phyloP scores from a whole-genome alignment of 441 rosid genomes.

The Theobroma grandiflorum region DNA sequence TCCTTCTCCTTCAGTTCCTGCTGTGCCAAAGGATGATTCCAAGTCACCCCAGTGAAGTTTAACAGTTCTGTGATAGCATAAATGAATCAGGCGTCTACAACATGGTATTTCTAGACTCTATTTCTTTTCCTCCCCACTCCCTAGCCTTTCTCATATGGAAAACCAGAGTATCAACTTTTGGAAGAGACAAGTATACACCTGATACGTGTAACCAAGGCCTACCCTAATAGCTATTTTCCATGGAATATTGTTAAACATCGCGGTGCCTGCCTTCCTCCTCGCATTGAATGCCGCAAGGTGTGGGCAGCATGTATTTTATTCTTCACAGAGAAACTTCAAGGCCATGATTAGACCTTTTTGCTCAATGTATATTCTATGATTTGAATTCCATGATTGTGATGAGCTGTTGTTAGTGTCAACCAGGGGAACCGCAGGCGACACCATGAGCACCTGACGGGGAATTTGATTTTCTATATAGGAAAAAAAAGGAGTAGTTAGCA shows the following conservation, averaged over 20 bases:
- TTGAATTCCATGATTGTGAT: not conserved
- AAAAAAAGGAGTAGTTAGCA: not conserved
- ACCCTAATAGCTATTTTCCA: not conserved
- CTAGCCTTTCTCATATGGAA: not conserved
- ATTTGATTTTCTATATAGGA: not conserved
- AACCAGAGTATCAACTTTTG: not conserved
- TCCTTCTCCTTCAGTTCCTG: conserved; percentile 53
- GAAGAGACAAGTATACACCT: not conserved
- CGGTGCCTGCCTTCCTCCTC: not conserved
- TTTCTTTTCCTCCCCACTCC: not conserved
- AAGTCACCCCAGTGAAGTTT: conserved; percentile 55
- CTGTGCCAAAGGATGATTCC: conserved; percentile 55
- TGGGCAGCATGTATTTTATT: not conserved
- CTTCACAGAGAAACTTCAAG: not conserved
- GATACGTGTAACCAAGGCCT: not conserved
- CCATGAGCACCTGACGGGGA: not conserved
- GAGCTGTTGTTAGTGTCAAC: not conserved
- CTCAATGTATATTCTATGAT: not conserved
- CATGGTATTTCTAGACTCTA: not conserved
- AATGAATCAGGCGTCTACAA: not conserved
- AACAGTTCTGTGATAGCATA: conserved; percentile 15
- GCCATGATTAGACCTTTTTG: not conserved
- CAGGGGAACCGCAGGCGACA: not conserved
- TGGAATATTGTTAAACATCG: not conserved
- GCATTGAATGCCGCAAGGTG: no score